A percentile compares a stretch with the other conserved stretches of the same genome.
Evolutionary conservation across 768 basidiomycete species (phyloP).

Genomic region (Asterophora lycoperdoides): DNA sequence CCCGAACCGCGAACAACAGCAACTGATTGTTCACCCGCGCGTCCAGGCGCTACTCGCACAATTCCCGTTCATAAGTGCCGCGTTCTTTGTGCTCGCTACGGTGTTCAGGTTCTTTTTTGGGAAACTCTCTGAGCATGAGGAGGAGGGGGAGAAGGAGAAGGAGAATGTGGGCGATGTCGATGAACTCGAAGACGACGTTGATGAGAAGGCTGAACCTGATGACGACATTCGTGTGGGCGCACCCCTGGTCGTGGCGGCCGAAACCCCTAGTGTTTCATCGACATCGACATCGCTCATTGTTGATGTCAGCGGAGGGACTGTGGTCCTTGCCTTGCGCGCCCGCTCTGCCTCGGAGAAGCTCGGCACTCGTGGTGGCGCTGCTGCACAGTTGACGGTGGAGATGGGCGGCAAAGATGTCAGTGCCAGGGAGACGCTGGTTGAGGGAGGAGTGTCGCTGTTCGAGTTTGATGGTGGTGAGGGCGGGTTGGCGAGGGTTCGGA

Average conservation of each 20-base stretch:
- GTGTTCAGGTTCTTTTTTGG: slow-evolving; percentile 10
- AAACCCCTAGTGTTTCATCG: background rate
- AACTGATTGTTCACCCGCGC: background rate
- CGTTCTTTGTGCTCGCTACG: background rate
- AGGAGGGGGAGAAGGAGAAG: background rate
- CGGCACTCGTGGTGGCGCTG: slow-evolving; percentile 9
- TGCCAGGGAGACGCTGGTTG: slow-evolving; percentile 16
- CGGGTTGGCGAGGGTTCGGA: slow-evolving; percentile 19
- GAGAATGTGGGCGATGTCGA: background rate
- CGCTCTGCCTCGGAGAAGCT: background rate
- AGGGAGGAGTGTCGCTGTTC: slow-evolving; percentile 15
- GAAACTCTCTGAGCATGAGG: background rate
- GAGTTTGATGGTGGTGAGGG: slow-evolving; percentile 20
- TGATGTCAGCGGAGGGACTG: slow-evolving; percentile 14
- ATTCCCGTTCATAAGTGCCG: background rate
- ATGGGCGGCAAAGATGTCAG: slow-evolving; percentile 23
- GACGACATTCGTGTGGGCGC: background rate
- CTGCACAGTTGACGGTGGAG: slow-evolving; percentile 12
- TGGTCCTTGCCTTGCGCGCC: slow-evolving; percentile 17
- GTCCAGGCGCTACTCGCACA: background rate
- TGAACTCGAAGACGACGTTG: background rate
- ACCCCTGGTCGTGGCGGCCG: background rate
- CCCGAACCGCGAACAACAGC: no score
- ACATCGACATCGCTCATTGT: slow-evolving; percentile 10
- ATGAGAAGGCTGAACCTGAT: background rate